A percentile compares a stretch with the other conserved stretches of the same genome.
Evolutionary conservation across 805 yeast species (phyloP).

Genomic region (Saturnispora quitensis): DNA sequence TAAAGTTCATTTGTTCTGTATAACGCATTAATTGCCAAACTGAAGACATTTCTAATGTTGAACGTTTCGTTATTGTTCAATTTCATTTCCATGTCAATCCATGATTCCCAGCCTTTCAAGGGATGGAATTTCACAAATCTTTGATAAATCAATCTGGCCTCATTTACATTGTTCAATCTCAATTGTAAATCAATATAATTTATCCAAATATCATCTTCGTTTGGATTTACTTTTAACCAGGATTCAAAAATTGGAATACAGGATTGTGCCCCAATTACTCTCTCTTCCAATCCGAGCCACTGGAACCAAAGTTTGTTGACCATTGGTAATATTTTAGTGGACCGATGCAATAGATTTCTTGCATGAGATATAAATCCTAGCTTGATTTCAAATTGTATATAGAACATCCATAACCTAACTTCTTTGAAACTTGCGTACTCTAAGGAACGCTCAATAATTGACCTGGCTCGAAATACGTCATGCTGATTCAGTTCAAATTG

Average conservation of each 20-base stretch:
- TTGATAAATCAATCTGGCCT: slow-evolving; percentile 50
- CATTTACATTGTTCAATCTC: slow-evolving; percentile 43
- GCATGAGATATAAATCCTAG: slow-evolving; percentile 78
- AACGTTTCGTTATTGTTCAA: slow-evolving; percentile 35
- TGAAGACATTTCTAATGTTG: slow-evolving; percentile 55
- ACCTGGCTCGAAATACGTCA: slow-evolving; percentile 71
- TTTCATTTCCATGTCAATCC: slow-evolving; percentile 65
- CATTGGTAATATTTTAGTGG: slow-evolving; percentile 62
- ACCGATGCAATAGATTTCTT: slow-evolving; percentile 72
- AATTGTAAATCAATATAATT: slow-evolving; percentile 66
- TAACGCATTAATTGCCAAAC: slow-evolving; percentile 53
- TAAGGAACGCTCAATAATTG: slow-evolving; percentile 80
- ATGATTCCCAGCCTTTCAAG: slow-evolving; percentile 61
- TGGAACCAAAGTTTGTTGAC: slow-evolving; percentile 82
- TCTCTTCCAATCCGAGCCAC: slow-evolving; percentile 76
- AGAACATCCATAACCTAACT: slow-evolving; percentile 80
- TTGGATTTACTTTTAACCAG: slow-evolving; percentile 65
- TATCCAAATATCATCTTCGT: slow-evolving; percentile 63
- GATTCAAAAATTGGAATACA: slow-evolving; percentile 60
- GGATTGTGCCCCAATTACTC: slow-evolving; percentile 51
- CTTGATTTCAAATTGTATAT: slow-evolving; percentile 69
- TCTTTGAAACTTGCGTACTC: slow-evolving; percentile 40
- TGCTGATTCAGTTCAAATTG: slow-evolving; percentile 75
- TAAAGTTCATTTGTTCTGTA: slow-evolving; percentile 20
- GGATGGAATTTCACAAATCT: slow-evolving; percentile 42